Evolutionary conservation across 306 rosid genomes (phyloP).

Genomic region (Rosa chinensis): DNA sequence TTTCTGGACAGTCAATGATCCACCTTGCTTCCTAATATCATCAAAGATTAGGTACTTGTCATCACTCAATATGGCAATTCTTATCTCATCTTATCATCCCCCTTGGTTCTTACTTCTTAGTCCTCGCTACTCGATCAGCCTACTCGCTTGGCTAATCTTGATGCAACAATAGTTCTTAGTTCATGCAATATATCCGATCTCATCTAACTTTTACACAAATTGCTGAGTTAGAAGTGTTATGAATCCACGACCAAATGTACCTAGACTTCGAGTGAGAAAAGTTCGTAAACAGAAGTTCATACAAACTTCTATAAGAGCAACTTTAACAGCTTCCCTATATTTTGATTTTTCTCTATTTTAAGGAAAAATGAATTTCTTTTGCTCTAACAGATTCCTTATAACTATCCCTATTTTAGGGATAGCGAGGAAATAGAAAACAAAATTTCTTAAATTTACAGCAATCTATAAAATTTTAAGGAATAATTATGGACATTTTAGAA

Average conservation of each 20-base stretch:
- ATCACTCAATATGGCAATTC: background rate
- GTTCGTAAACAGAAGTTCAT: background rate
- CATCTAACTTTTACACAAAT: background rate
- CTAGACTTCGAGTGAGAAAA: background rate
- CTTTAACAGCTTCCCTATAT: no score
- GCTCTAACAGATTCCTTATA: no score
- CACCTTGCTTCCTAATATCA: background rate
- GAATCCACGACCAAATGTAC: background rate
- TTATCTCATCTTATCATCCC: background rate
- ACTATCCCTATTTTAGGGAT: no score
- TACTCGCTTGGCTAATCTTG: background rate
- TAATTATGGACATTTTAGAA: no score
- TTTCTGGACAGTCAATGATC: background rate
- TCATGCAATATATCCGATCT: background rate
- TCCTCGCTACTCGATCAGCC: background rate
- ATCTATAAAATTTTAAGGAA: no score
- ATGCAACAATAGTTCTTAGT: background rate
- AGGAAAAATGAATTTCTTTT: no score
- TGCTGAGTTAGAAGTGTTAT: background rate
- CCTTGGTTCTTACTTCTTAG: background rate
- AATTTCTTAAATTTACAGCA: no score
- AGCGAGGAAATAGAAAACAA: no score
- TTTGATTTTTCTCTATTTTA: no score
- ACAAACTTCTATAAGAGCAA: no score
- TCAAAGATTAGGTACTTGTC: slow-evolving; percentile 23